Base-by-base conservation (phyloP, 768 basidiomycete species). In the Boletus coccyginus region DNA sequence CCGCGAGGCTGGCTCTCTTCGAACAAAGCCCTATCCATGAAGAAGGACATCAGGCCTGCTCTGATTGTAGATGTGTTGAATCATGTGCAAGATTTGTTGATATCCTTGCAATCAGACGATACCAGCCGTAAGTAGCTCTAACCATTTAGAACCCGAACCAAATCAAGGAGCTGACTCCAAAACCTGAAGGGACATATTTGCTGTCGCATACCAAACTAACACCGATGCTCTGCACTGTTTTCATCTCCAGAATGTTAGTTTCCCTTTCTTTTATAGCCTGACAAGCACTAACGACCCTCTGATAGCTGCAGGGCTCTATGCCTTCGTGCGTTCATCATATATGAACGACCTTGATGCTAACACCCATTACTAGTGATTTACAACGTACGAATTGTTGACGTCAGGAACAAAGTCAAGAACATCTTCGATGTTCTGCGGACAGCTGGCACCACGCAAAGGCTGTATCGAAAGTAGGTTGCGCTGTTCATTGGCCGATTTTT, bases 1-100 rank as follows among this genome's bases (percentile, higher is more conserved):
- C 86, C 86, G 0, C 76, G 76, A 2, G 78, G 75, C 50, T 87
- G 84, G 84, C 62, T 84, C 19, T 35, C 71, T 16, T 17, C 40
- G 24, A 43, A 62, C 43, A 55, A 56, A 13, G 61, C 57, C 53
- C 60, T 63, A 50, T 66, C 29, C 9, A 16, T 1, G 0, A 46
- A 59, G 40, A 63, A 62, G 56, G 55, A 58, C 5, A 35, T 57
- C 40, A 19, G 8, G n/a, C 38, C 54, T 41, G n/a, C 35, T 16
- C 16, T 61, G 13, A 16, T 64, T 3, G 0, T 42, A 5, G 16
- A 46, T 0, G 53, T 74, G 3, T 53, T 67, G 13, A 36, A 49
- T 3, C 50, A 27, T 17, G 55, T 77, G 38, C 58, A 31, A n/a
- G 32, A 47, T 33, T 44, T 75, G 14, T 56, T 76, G 36, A 62